Conservation (phyloP, 2,329 filamentous ascomycete genomes). For the Teratosphaeria destructans region DNA sequence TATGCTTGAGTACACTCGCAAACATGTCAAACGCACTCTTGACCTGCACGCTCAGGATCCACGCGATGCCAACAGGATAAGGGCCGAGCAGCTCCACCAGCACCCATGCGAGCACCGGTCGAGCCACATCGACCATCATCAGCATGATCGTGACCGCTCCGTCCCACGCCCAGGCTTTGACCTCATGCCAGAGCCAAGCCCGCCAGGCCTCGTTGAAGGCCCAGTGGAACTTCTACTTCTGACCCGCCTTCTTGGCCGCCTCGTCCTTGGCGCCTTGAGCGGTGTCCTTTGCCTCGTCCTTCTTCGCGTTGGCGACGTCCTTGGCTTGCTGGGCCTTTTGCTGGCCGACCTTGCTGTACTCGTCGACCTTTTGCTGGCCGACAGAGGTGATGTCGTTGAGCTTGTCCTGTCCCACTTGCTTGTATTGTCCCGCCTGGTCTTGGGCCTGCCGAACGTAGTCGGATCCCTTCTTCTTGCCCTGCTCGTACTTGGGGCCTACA, state of each 20-base stretch:
- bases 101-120: background rate
- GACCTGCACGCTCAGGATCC: background rate
- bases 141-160: background rate
- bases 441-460: constrained; percentile 17
- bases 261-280: constrained; percentile 11
- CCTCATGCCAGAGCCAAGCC: background rate
- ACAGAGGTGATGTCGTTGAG: constrained; percentile 12
- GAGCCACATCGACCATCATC: background rate
- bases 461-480: constrained; percentile 23
- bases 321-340: constrained; percentile 18
- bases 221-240: constrained; percentile 1
- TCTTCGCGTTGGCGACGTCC: constrained; percentile 6
- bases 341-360: constrained; percentile 17
- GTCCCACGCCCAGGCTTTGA: background rate
- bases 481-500: constrained; percentile 25
- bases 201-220: background rate
- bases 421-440: constrained; percentile 18
- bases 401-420: constrained; percentile 18
- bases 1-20: background rate
- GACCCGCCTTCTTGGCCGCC: constrained; percentile 3
- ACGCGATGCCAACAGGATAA: background rate
- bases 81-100: background rate
- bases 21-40: background rate
- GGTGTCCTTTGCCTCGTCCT: constrained; percentile 15
- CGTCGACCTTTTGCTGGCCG: constrained; percentile 20